These are phyloP conservation scores for Blepharisma stoltei DNA, from an alignment of 73 alveolate genomes.

Conservation along the genomic window DNA sequence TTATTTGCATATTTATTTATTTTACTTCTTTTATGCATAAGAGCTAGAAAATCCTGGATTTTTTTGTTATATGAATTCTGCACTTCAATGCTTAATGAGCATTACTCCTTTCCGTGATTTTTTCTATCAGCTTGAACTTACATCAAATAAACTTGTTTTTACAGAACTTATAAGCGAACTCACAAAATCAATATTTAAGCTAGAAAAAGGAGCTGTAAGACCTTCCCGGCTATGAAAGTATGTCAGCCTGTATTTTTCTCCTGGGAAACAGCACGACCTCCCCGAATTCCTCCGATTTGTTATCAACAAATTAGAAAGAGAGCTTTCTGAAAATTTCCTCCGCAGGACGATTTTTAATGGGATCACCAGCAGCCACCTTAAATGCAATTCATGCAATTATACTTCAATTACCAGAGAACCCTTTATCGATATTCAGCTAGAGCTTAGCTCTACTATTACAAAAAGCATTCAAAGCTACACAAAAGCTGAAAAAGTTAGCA, in stretches of 20 bases:
- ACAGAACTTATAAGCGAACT: not conserved
- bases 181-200: not conserved
- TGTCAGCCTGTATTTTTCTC: not conserved
- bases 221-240: not conserved
- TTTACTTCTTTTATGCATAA: too few species aligned
- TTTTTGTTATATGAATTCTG: constrained; percentile 28
- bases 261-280: constrained; percentile 8
- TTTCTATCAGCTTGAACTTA: not conserved
- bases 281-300: constrained; percentile 6
- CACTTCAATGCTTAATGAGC: constrained; percentile 8
- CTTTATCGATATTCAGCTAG: constrained; percentile 11
- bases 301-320: constrained; percentile 12
- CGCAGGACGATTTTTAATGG: not conserved
- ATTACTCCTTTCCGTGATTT: not conserved
- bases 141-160: not conserved
- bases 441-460: not conserved
- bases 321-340: not conserved
- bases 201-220: not conserved
- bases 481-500: constrained; percentile 7
- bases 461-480: constrained; percentile 1
- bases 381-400: not conserved
- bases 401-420: not conserved
- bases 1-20: too few species aligned
- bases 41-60: constrained; percentile 27
- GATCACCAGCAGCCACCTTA: not conserved